A percentile compares a stretch with the other conserved stretches of the same genome.
These are phyloP conservation scores for Aspergillus fijiensis DNA, from an alignment of 2,329 filamentous ascomycete genomes.

Conservation along the genomic window DNA sequence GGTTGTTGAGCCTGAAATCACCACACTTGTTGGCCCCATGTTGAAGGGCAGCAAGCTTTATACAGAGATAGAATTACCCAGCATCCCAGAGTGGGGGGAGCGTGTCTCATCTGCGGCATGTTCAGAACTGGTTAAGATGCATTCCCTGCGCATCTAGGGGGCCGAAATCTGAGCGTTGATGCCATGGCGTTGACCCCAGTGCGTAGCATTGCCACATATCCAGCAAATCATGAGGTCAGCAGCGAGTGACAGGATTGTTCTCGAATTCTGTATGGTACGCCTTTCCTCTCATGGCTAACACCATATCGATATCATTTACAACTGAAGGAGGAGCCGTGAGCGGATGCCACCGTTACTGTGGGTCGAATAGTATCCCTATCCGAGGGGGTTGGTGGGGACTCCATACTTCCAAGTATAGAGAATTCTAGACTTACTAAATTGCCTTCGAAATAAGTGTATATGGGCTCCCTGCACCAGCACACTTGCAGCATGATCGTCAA, in stretches of 20 bases:
- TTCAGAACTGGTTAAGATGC: constrained; percentile 7
- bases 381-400: neutral
- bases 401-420: constrained; percentile 1
- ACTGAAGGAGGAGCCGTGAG: neutral
- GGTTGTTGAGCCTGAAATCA: constrained; percentile 1
- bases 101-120: constrained; percentile 11
- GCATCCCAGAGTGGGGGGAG: neutral
- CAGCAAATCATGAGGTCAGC: neutral
- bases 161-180: neutral
- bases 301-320: neutral
- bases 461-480: neutral
- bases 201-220: constrained; percentile 7
- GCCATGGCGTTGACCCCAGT: neutral
- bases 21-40: neutral
- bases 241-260: constrained; percentile 4
- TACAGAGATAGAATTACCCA: constrained; percentile 3
- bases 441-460: neutral
- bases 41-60: constrained; percentile 10
- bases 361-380: neutral
- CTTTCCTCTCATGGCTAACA: neutral
- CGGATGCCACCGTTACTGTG: constrained; percentile 2
- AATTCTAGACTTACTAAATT: constrained; percentile 7
- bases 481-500: constrained; percentile 2
- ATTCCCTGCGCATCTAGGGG: constrained; percentile 8
- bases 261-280: neutral